Conservation (phyloP, 2,329 filamentous ascomycete genomes). For the Fusarium lyarnte region DNA sequence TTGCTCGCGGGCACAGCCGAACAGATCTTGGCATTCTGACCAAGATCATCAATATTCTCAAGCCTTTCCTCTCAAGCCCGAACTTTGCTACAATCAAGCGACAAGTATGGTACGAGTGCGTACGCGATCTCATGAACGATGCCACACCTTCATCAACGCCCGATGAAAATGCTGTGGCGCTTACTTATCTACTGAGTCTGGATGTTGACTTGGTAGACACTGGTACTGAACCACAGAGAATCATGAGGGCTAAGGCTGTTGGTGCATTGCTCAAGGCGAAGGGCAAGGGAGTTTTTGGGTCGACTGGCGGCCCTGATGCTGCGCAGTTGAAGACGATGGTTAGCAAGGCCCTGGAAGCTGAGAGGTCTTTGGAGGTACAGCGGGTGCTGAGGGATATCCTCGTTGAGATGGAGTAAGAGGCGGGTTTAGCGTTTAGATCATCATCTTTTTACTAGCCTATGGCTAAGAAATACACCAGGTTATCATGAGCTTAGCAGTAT, state of each 20-base stretch:
- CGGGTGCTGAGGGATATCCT: constrained; percentile 53
- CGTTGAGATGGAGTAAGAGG: constrained; percentile 41
- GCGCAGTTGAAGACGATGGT: constrained; percentile 48
- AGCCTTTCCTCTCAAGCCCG: constrained; percentile 51
- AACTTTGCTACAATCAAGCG: constrained; percentile 57
- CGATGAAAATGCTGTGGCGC: constrained; percentile 33
- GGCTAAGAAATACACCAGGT: not conserved
- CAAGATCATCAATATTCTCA: constrained; percentile 53
- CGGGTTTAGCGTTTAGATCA: not conserved
- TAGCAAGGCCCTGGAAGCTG: constrained; percentile 48
- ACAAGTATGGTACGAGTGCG: constrained; percentile 63
- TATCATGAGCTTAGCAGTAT: not conserved
- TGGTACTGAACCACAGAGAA: constrained; percentile 62
- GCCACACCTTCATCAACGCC: constrained; percentile 42
- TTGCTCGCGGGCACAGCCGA: constrained; percentile 61
- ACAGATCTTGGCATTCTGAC: constrained; percentile 52
- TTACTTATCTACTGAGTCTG: constrained; percentile 58
- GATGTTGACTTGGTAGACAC: constrained; percentile 57
- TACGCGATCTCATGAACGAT: constrained; percentile 58
- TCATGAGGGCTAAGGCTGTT: constrained; percentile 58
- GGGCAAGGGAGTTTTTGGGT: constrained; percentile 55
- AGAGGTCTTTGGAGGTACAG: constrained; percentile 59
- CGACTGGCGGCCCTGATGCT: constrained; percentile 32
- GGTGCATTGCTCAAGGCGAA: constrained; percentile 54
- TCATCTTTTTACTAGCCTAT: not conserved